Evolutionary conservation across 2,329 filamentous ascomycete species (phyloP).

Genomic region (Epicoccum nigrum): DNA sequence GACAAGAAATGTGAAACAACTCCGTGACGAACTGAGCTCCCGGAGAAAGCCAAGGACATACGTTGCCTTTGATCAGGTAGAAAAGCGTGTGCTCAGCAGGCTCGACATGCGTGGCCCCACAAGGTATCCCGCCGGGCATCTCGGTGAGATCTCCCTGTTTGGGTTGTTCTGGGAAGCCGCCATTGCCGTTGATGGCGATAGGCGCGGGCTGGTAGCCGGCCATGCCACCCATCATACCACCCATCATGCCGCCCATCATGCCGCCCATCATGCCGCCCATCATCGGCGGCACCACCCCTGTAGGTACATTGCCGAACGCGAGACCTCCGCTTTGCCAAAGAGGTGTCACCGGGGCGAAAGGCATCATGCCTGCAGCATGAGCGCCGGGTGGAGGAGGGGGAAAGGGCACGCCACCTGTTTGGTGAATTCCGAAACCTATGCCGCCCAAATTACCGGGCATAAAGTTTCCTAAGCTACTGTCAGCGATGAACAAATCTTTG

Average conservation of each 20-base stretch:
- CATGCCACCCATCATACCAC: conserved; percentile 5
- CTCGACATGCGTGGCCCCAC: conserved; percentile 37
- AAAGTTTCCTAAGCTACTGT: conserved; percentile 28
- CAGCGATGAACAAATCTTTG: conserved; percentile 7
- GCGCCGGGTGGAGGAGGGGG: conserved; percentile 35
- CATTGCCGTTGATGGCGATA: conserved; percentile 30
- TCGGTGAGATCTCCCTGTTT: conserved; percentile 32
- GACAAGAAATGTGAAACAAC: conserved; percentile 27
- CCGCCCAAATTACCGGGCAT: conserved; percentile 32
- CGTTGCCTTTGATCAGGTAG: conserved; percentile 35
- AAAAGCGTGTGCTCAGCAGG: conserved; percentile 33
- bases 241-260: conserved; percentile 1
- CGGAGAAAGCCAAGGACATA: conserved; percentile 40
- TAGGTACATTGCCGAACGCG: conserved; percentile 33
- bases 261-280: conserved; percentile 3
- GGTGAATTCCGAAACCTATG: conserved; percentile 36
- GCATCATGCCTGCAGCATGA: conserved; percentile 24
- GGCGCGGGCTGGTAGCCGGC: conserved; percentile 29
- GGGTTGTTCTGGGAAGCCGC: conserved; percentile 26
- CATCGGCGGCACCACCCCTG: conserved; percentile 16
- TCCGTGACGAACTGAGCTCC: conserved; percentile 35
- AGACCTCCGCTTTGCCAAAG: conserved; percentile 29
- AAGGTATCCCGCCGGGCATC: conserved; percentile 35
- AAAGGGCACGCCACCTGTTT: conserved; percentile 26
- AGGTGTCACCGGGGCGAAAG: conserved; percentile 34